Conservation (phyloP, 495 filamentous ascomycete species). For the Penicillium canescens region DNA sequence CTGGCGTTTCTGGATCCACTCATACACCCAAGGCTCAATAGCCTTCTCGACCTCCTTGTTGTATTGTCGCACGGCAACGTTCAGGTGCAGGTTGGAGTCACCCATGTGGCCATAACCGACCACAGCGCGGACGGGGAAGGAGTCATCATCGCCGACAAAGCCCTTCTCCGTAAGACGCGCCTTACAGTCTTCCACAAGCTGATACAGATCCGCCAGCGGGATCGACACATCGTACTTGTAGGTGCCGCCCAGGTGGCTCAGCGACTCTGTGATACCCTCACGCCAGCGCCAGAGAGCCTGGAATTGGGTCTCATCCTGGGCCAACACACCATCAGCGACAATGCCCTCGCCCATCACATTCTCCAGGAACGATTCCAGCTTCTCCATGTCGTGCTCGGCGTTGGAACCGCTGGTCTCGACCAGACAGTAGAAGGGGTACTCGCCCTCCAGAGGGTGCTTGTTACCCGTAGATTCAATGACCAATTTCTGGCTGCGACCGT, state of each 20-base stretch:
- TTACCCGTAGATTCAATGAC: conserved; percentile 73
- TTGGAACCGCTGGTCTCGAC: conserved; percentile 96
- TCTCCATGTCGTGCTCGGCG: conserved; percentile 85
- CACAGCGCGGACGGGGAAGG: conserved; percentile 79
- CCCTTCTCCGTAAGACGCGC: conserved; percentile 69
- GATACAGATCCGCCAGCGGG: conserved; percentile 82
- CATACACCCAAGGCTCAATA: conserved; percentile 94
- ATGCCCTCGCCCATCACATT: conserved; percentile 82
- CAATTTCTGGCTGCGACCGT: conserved; percentile 73
- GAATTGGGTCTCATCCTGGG: conserved; percentile 89
- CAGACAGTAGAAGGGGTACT: conserved; percentile 92
- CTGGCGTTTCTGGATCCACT: conserved; percentile 84
- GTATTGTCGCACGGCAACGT: conserved; percentile 77
- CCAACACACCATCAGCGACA: conserved; percentile 83
- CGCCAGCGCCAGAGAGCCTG: conserved; percentile 86
- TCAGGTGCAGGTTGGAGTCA: conserved; percentile 91
- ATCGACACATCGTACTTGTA: conserved; percentile 99
- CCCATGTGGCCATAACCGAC: conserved; percentile 99
- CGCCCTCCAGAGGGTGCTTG: conserved; percentile 74
- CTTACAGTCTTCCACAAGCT: conserved; percentile 80
- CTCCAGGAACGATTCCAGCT: conserved; percentile 85
- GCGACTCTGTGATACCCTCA: conserved; percentile 85
- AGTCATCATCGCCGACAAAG: conserved; percentile 74
- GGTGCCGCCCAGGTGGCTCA: conserved; percentile 89
- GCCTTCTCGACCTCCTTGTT: conserved; percentile 85